A percentile compares a stretch with the other conserved stretches of the same genome.
phyloP scores from a whole-genome alignment of 108 stramenopile species.

The Nannochloropsis salina region DNA sequence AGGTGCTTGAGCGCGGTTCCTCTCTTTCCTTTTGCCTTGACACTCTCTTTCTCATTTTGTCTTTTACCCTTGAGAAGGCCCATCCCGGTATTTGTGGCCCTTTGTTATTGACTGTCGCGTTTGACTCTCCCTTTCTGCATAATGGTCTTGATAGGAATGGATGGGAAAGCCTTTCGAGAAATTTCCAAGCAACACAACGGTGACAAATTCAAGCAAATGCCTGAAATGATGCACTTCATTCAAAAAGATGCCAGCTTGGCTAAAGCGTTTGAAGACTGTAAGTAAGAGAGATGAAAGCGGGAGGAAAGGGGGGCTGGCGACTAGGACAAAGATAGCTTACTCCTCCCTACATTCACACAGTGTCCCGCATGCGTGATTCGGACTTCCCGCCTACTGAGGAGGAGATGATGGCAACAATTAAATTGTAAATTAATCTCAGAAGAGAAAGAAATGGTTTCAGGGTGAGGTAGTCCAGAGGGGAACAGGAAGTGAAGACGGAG shows the following conservation, averaged over 20 bases:
- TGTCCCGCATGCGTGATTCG: neutral
- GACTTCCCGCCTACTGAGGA: slow-evolving; percentile 13
- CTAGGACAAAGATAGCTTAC: neutral
- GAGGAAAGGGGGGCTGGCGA: neutral
- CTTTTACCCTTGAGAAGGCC: neutral
- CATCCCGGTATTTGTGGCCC: no score
- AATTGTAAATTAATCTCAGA: neutral
- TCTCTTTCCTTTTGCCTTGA: neutral
- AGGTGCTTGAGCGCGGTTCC: neutral
- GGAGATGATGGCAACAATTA: neutral
- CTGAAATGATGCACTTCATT: neutral
- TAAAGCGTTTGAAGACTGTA: neutral
- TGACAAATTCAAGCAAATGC: neutral
- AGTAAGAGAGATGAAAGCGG: neutral
- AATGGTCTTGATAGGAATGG: neutral
- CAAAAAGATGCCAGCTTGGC: slow-evolving; percentile 12
- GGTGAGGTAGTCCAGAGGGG: neutral
- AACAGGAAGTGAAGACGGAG: neutral
- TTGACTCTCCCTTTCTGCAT: no score
- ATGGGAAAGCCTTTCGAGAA: neutral
- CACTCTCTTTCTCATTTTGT: neutral
- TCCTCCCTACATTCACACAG: neutral
- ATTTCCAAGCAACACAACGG: neutral
- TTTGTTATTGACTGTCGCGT: no score
- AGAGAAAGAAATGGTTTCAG: neutral